phyloP scores from a whole-genome alignment of 257 asterid genomes.

The Ehretia macrophylla region DNA sequence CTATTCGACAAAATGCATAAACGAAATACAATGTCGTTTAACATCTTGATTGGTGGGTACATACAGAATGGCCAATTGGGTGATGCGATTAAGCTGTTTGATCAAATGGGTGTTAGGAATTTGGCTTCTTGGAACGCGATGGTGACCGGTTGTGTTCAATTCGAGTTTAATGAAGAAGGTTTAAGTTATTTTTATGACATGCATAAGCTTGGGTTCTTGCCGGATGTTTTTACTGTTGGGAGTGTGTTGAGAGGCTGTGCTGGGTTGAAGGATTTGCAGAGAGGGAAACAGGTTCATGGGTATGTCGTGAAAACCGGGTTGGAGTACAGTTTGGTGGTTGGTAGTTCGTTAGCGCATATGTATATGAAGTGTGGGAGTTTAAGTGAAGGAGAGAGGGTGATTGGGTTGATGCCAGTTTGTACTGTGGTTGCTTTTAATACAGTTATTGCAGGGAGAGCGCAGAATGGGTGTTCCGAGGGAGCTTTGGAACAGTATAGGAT shows the following conservation, averaged over 20 bases:
- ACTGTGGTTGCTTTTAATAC: constrained; percentile 62
- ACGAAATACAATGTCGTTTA: constrained; percentile 66
- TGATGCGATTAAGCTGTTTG: constrained; percentile 47
- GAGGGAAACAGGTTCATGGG: constrained; percentile 68
- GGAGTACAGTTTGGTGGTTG: constrained; percentile 54
- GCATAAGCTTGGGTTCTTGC: constrained; percentile 51
- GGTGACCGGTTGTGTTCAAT: constrained; percentile 59
- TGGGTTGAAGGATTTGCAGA: constrained; percentile 64
- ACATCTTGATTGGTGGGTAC: constrained; percentile 73
- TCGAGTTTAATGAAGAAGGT: constrained; percentile 58
- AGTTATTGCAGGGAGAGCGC: constrained; percentile 75
- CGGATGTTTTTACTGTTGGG: constrained; percentile 69
- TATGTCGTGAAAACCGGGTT: constrained; percentile 48
- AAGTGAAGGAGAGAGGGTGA: constrained; percentile 60
- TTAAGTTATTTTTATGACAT: constrained; percentile 44
- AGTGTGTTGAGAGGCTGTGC: constrained; percentile 89
- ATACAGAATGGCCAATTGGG: constrained; percentile 54
- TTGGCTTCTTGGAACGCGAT: constrained; percentile 92
- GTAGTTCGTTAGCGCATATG: constrained; percentile 75
- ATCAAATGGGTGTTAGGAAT: constrained; percentile 61
- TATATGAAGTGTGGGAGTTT: constrained; percentile 71
- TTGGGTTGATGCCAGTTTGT: constrained; percentile 48
- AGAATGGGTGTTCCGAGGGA: constrained; percentile 58
- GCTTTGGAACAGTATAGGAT: constrained; percentile 57
- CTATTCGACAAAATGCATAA: constrained; percentile 64